Base-by-base conservation (phyloP, 1,284 basidiomycete genomes). In the Trichosporon ovoides region DNA sequence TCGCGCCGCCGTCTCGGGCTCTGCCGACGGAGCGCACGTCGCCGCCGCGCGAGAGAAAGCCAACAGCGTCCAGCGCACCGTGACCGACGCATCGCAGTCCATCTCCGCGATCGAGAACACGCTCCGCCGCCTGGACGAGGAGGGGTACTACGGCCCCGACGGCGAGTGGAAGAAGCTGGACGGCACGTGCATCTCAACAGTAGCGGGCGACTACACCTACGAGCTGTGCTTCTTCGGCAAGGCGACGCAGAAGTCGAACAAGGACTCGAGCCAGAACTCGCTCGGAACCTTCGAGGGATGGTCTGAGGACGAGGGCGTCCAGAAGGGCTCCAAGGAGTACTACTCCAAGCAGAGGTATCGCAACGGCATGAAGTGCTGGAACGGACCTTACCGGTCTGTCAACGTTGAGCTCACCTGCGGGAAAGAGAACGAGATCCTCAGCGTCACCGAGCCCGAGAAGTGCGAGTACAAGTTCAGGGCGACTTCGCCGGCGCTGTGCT, bases 161-260 rank as follows among this genome's bases (percentile, higher is more conserved):
- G 91, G 89, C 59, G 92, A 97, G 78, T 99, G 92, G 89, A 95
- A 95, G 81, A 93, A 95, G 77, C 83, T 98, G 12, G 88, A 96
- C 36, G 83, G 83, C 10, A 81, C 82, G 5, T 98, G 95, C 69
- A 76, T 98, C 20, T 83, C 85, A 67, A 87, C 86, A 68, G 84
- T 93, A 56, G 82, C 83, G 16, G 95, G 95, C 79, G 95, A 97
- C 63, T 98, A 98, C 77, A 91, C 87, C 1, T 99, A 98, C 76
- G 91, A 95, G 73, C 82, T 97, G n/a, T 98, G 95, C 79, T 83
- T 97, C 69, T 97, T 98, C 65, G 84, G 87, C 13, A 84, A 87
- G 65, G 89, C 88, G 1, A 88, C 82, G 55, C 95, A 99, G 78
- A 96, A 89, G 76, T 87, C 89, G 18, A 89, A 88, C 72, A 85